Base-by-base conservation (phyloP, 495 filamentous ascomycete genomes). In the Podospora bellae-mahoneyi region DNA sequence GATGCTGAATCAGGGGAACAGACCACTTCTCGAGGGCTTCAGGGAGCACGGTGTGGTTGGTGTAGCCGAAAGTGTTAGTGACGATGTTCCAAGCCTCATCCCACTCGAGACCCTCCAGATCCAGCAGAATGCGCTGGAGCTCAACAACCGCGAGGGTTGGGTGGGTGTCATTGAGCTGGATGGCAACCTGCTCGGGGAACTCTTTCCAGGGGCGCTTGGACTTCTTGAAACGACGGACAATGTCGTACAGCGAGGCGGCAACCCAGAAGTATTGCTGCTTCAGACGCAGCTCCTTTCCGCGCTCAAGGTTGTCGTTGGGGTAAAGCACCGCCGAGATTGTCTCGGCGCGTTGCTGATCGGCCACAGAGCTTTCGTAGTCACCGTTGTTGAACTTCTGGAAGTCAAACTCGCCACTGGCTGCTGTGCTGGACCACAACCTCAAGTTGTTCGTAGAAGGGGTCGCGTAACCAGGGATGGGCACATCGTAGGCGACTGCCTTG, bases 221-320 rank as follows among this genome's bases (percentile, higher is more conserved):
- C 85, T 99, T 99, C 84, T 97, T 98, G 86, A 98, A 99, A 58
- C 95, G 88, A 27, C 95, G 91, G 62, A 99, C 90, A 80, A 99
- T 98, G 73, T 99, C 95, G 75, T 89, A 92, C 5, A 99, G 83
- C 18, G 96, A 98, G 6, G 95, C 95, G 62, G 95, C 94, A 79
- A 96, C 96, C 95, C 95, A 99, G 83, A 99, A 99, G 84, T 99
- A 99, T 78, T 99, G 95, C 77, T 99, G 95, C 85, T 98, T 99
- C 75, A 99, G 82, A 64, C 95, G 91, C 66, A 99, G 90, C 80
- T 99, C 95, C 79, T 99, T 99, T 64, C 95, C 95, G 68, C 92
- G 89, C 66, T 97, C 94, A 32, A 99, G 85, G 77, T 97, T 98
- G 76, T 99, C 95, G 75, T 99, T 99, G 5, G 95, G 95, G 73